A percentile compares a stretch with the other conserved stretches of the same genome.
These are phyloP conservation scores for Astrothelium subdiscretum DNA, from an alignment of 495 filamentous ascomycete species.

Conservation along the genomic window DNA sequence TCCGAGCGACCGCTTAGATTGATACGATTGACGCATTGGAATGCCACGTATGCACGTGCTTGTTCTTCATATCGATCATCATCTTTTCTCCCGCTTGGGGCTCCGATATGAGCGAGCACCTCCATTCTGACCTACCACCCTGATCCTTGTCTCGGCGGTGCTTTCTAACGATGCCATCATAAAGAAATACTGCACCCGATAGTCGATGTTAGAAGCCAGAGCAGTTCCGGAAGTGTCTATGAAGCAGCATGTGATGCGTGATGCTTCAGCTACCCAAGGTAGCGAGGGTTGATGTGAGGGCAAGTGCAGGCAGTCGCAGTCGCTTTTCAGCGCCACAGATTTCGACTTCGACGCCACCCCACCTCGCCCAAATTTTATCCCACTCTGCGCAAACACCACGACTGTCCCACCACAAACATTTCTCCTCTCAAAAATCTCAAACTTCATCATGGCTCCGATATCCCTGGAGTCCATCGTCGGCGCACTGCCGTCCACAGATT, in stretches of 20 bases:
- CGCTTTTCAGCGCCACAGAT: neutral
- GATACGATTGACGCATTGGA: conserved; percentile 9
- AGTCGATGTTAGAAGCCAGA: neutral
- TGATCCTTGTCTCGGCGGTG: neutral
- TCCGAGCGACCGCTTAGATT: neutral
- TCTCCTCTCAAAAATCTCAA: neutral
- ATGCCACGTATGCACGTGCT: conserved; percentile 23
- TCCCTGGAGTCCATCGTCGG: conserved; percentile 50
- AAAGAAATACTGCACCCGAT: neutral
- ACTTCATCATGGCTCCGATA: conserved; percentile 38
- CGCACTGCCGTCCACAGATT: conserved; percentile 51
- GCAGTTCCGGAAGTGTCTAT: neutral
- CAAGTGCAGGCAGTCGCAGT: neutral
- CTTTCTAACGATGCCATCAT: neutral
- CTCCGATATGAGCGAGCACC: conserved; percentile 27
- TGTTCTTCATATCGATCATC: conserved; percentile 24
- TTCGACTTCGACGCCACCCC: neutral
- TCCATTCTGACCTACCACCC: conserved; percentile 10
- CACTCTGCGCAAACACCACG: neutral
- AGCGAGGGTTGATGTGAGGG: neutral
- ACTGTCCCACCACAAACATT: conserved; percentile 10
- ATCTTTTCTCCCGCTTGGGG: conserved; percentile 18
- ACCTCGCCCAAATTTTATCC: neutral
- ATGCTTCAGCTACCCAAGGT: neutral
- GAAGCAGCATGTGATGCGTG: neutral